Base-by-base conservation (phyloP, 225 moss, liverwort and hornwort species). In the Pseudoscleropodium purum region DNA sequence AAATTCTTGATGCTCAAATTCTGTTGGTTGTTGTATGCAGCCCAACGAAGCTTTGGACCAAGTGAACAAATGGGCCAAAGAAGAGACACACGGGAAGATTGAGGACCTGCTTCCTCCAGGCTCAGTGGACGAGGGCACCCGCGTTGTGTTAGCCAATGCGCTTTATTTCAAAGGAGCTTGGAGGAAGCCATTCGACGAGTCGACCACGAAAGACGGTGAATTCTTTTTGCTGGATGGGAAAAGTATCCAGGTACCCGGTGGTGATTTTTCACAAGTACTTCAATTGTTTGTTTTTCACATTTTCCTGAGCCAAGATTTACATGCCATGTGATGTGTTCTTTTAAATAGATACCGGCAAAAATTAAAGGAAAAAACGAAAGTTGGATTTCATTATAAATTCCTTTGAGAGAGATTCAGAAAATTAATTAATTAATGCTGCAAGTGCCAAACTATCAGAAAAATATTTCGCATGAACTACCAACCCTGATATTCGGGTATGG, bases 161-260 rank as follows among this genome's bases (percentile, higher is more conserved):
- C 89, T 98, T 14, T 98, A 97, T 89, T 98, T 98, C 88, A 98
- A 97, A 86, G 98, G 98, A 31, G 93, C 95, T 56, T 98, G 98
- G 98, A 94, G 93, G 88, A 95, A 94, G 86, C 97, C 96, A 60
- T 98, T 98, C n/a, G 95, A 95, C 33, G 91, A 93, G 79, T 87
- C 89, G 88, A 89, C 81, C 57, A 96, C 97, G 20, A 91, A 92
- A 84, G 96, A 96, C 29, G 95, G 91, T 30, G 96, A 96, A 9
- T 98, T 98, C 47, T 94, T 93, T 89, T 90, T 99, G 62, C 91
- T 99, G 43, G 95, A 99, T 66, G 97, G 97, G 37, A 96, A 95
- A 73, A 95, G 88, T 41, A 95, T 96, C 47, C 92, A 96, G 66
- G 97, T 87, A 66, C 25, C 15, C 41, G n/a, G 30, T 66, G 66